Percentiles rank a stretch among this genome's conserved stretches.
phyloP scores from a whole-genome alignment of 345 rosid genomes.

The Capsella bursapastoris region DNA sequence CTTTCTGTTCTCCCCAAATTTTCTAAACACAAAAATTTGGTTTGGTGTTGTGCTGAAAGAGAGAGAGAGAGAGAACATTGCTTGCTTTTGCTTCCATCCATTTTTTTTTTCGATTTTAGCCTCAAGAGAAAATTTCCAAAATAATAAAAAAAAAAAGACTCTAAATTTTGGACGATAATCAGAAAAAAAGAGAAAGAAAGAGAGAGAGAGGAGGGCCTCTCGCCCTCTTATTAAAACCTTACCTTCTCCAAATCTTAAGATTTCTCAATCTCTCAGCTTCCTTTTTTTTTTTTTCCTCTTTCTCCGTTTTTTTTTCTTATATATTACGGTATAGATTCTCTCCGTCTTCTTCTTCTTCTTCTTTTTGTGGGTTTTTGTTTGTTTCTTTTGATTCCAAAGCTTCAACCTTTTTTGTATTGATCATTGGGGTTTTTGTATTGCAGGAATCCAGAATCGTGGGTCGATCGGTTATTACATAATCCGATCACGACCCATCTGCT shows the following conservation, averaged over 20 bases:
- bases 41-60: neutral
- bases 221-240: conserved; percentile 50
- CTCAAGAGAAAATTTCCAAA: neutral
- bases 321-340: conserved; percentile 49
- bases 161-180: conserved; percentile 27
- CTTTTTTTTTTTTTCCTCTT: conserved; percentile 1
- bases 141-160: conserved; percentile 15
- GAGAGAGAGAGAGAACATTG: neutral
- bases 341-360: conserved; percentile 49
- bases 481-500: conserved; percentile 52
- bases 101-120: neutral
- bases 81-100: conserved; percentile 21
- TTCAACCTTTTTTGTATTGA: neutral
- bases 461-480: conserved; percentile 56
- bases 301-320: conserved; percentile 11
- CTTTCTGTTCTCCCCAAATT: neutral
- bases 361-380: conserved; percentile 21
- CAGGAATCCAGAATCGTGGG: conserved; percentile 60
- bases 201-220: conserved; percentile 55
- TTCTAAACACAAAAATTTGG: neutral
- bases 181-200: neutral
- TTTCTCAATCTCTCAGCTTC: conserved; percentile 27
- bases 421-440: conserved; percentile 24
- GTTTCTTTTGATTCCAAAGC: conserved; percentile 10
- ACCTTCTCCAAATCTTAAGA: conserved; percentile 33